phyloP scores from a whole-genome alignment of 2,329 filamentous ascomycete genomes.

The Colletotrichum ledebouriae region DNA sequence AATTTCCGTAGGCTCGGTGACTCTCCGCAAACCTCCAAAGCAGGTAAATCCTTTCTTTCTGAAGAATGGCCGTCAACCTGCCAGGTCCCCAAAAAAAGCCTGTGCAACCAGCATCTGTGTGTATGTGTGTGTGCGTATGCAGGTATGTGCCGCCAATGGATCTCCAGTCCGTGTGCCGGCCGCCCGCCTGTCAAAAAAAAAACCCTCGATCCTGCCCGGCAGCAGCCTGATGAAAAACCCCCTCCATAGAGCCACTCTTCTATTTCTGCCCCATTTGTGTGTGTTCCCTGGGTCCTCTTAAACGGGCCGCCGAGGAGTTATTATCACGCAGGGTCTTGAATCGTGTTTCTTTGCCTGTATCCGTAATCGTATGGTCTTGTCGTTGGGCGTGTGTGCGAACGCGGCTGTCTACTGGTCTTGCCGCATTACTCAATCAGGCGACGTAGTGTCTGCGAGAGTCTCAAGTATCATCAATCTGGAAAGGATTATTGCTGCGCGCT shows the following conservation, averaged over 20 bases:
- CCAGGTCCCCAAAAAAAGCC: no score
- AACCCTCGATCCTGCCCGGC: slow-evolving; percentile 15
- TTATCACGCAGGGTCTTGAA: slow-evolving; percentile 15
- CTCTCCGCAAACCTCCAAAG: neutral
- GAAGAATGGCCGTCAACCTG: no score
- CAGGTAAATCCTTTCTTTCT: neutral
- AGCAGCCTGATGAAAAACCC: neutral
- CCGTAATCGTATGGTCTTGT: no score
- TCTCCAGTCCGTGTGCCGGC: slow-evolving; percentile 27
- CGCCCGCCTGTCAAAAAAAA: slow-evolving; percentile 24
- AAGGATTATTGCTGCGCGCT: no score
- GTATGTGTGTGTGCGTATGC: no score
- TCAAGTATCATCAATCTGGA: no score
- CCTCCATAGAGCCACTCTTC: neutral
- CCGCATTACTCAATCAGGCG: no score
- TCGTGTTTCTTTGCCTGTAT: neutral
- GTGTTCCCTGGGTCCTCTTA: no score
- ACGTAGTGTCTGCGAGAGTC: no score
- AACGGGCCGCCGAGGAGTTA: neutral
- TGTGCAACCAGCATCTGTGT: no score
- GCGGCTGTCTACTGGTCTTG: no score
- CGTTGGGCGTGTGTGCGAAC: no score
- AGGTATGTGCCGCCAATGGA: neutral
- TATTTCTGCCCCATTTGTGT: neutral
- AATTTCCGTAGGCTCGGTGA: slow-evolving; percentile 10